Base-by-base conservation (phyloP, 2,329 filamentous ascomycete species). In the Hypoxylon sp. region DNA sequence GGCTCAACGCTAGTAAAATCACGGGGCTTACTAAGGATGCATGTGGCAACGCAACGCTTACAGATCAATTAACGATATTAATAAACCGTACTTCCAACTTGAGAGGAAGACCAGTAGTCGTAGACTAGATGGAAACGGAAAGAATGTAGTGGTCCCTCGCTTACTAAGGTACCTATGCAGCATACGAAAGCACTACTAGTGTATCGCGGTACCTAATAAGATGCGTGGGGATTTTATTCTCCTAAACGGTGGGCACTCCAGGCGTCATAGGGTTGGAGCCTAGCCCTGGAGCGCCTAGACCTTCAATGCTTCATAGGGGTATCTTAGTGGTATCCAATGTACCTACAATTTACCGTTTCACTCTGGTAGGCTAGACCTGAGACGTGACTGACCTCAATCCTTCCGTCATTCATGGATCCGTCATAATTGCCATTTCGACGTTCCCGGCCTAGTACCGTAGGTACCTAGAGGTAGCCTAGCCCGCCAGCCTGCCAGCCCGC, bases 401-500 rank as follows among this genome's bases (percentile, higher is more conserved):
- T 65, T 67, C 53, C 67, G 67, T 67, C 64, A 64, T n/a, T n/a
- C n/a, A n/a, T n/a, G n/a, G n/a, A n/a, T 67, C 60, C 63, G 58
- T 60, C 63, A 61, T 64, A 63, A 67, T 70, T 64, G 59, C 57
- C 57, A 67, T 67, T 64, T 64, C 31, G 52, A 37, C n/a, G 60
- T 58, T 59, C 47, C 59, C 53, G 52, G 46, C 54, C 54, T 50
- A 57, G 13, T 39, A 22, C 19, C 19, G 19, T 22, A 31, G 29
- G 29, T 31, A 31, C 29, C 2, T 8, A 6, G 6, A 31, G 29
- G 6, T 6, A 31, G 29, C 6, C 29, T 22, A 31, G 29, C 29
- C 29, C 6, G 29, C 29, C 29, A 31, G 29, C 29, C n/a, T n/a
- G n/a, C n/a, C n/a, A 31, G 29, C 29, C 29, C 6, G 29, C 29